Base-by-base conservation (phyloP, 1,139 yeast genomes). In the Kodamaea plutei region DNA sequence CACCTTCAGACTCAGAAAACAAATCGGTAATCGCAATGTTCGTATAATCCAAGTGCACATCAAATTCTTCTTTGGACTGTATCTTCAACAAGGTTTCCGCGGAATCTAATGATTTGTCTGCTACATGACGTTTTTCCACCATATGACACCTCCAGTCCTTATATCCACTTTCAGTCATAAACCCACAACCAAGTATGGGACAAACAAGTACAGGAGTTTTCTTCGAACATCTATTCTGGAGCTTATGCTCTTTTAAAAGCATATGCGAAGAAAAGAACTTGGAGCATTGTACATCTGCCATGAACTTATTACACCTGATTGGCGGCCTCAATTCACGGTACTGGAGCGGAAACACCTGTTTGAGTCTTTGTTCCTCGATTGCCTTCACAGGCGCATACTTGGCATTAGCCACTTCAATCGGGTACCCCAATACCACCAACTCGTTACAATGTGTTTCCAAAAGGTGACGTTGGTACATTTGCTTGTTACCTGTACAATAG, bases 151-250 rank as follows among this genome's bases (percentile, higher is more conserved):
- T 43, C 60, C 64, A 63, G 18, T 51, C 58, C 10, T 45, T 34
- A 38, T 61, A 65, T 3, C 68, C 64, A 7, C 50, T 58, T 26
- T 61, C 68, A 0, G 70, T 61, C 52, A 60, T 54, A 37, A 44
- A 64, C 4, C 61, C 67, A 44, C 73, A 66, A 4, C 73, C 73
- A 21, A 66, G 42, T 14, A 65, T 37, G 2, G 73, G 71, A 38
- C 73, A 65, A 7, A 58, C 41, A 29, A 60, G 48, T 2, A 63
- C 62, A 35, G 60, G 69, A 10, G 43, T 48, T 33, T 50, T 54
- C 7, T 39, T 10, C 2, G 64, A 56, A 33, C 70, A 61, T 2
- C 54, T 50, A 15, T 33, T 34, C 11, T 37, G 36, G 3, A 34
- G 41, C 26, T 41, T 48, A 38, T 62, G 69, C 6, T 32, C 25